Conservation (phyloP, 208 protist genomes). For the Leishmania braziliensis region DNA sequence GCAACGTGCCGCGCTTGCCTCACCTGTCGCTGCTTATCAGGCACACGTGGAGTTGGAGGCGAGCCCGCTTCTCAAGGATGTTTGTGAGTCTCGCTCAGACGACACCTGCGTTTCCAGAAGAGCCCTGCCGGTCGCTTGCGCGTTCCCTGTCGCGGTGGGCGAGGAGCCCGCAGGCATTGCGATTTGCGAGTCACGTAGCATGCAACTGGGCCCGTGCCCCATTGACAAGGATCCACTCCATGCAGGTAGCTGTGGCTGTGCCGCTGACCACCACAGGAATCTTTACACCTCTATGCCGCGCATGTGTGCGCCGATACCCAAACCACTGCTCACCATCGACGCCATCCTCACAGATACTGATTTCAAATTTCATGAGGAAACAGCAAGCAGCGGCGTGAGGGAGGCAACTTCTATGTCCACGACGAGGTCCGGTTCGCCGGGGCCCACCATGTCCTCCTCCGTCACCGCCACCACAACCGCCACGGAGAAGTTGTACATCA, state of each 20-base stretch:
- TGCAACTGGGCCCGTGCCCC: slow-evolving; percentile 17
- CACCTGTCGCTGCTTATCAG: slow-evolving; percentile 6
- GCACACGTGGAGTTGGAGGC: slow-evolving; percentile 14
- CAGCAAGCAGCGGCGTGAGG: background rate
- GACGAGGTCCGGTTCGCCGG: slow-evolving; percentile 1
- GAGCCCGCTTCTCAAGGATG: slow-evolving; percentile 3
- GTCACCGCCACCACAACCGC: slow-evolving; percentile 8
- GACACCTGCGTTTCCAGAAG: background rate
- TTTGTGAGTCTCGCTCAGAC: slow-evolving; percentile 8
- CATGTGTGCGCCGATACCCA: slow-evolving; percentile 8
- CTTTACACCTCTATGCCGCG: background rate
- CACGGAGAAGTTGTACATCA: slow-evolving; percentile 23
- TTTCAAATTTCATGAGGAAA: background rate
- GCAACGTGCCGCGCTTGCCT: slow-evolving; percentile 7
- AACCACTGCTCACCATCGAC: slow-evolving; percentile 28
- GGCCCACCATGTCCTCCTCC: background rate
- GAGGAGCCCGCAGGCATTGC: background rate
- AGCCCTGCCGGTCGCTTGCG: background rate
- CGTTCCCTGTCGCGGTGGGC: background rate
- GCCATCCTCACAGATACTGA: background rate
- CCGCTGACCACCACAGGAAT: background rate
- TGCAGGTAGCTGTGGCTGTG: background rate
- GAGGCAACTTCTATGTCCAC: slow-evolving; percentile 1
- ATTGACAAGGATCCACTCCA: background rate
- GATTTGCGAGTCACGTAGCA: slow-evolving; percentile 3